phyloP scores from a whole-genome alignment of 1,139 yeast species.

The Magnusiomyces tetraspermus region DNA sequence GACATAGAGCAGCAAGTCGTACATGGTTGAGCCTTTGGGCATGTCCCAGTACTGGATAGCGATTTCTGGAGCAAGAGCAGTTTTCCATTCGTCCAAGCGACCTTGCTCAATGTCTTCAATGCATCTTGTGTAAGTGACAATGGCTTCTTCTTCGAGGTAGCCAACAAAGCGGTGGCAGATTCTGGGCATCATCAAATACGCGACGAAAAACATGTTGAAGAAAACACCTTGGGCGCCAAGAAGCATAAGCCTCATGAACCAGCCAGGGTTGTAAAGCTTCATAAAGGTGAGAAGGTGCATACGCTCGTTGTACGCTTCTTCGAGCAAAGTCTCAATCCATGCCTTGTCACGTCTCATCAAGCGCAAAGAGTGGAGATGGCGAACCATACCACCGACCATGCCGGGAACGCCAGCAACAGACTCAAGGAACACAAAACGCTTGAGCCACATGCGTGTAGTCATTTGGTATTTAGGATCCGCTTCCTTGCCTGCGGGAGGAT shows the following conservation, averaged over 20 bases:
- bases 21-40: slow-evolving; percentile 43
- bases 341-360: slow-evolving; percentile 58
- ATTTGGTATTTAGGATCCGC: slow-evolving; percentile 43
- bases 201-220: slow-evolving; percentile 53
- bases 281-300: slow-evolving; percentile 67
- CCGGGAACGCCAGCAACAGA: slow-evolving; percentile 75
- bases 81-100: slow-evolving; percentile 42
- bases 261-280: slow-evolving; percentile 53
- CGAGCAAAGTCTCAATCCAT: slow-evolving; percentile 63
- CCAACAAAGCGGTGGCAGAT: slow-evolving; percentile 72
- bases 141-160: slow-evolving; percentile 70
- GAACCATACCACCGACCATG: slow-evolving; percentile 58
- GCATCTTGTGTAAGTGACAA: slow-evolving; percentile 56
- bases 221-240: slow-evolving; percentile 64
- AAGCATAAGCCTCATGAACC: slow-evolving; percentile 47
- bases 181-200: slow-evolving; percentile 51
- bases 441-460: slow-evolving; percentile 60
- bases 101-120: slow-evolving; percentile 46
- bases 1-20: slow-evolving; percentile 49
- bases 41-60: slow-evolving; percentile 59
- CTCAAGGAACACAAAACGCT: slow-evolving; percentile 56
- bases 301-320: slow-evolving; percentile 71
- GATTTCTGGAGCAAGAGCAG: slow-evolving; percentile 35
- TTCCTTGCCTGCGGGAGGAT: slow-evolving; percentile 34
- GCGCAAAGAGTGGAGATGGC: slow-evolving; percentile 55